Conservation (phyloP, 306 rosid species). For the Gastrolobium villosum region DNA sequence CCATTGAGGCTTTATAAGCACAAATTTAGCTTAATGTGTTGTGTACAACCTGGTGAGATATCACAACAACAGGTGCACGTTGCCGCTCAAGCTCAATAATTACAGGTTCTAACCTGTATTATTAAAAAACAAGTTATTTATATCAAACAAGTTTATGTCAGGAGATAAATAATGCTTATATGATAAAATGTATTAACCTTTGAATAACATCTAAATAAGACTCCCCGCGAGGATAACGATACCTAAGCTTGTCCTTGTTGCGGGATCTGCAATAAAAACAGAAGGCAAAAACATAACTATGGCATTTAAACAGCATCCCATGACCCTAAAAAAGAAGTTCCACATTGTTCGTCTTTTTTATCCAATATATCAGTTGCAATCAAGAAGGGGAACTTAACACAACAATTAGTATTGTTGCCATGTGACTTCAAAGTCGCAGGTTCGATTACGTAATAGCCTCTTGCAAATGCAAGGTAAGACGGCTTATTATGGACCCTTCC, state of each 20-base stretch:
- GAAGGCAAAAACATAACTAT: background rate
- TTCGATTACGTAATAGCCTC: no score
- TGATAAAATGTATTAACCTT: conserved; percentile 63
- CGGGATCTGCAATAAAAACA: conserved; percentile 71
- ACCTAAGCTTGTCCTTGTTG: conserved; percentile 93
- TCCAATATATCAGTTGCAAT: conserved; percentile 26
- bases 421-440: no score
- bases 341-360: background rate
- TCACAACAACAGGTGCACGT: conserved; percentile 97
- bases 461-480: no score
- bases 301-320: conserved; percentile 27
- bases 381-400: no score
- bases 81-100: conserved; percentile 98
- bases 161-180: conserved; percentile 23
- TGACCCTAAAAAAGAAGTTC: conserved; percentile 32
- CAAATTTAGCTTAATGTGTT: conserved; percentile 22
- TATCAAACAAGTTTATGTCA: conserved; percentile 33
- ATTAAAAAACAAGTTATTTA: conserved; percentile 17
- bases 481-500: no score
- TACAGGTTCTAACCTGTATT: conserved; percentile 96
- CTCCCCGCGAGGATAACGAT: conserved; percentile 98
- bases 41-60: conserved; percentile 87
- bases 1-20: conserved; percentile 12
- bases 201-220: conserved; percentile 98
- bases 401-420: no score